Percentiles rank a stretch among this genome's conserved stretches.
Conservation (phyloP, 2,329 filamentous ascomycete genomes). For the Clonostachys rosea region DNA sequence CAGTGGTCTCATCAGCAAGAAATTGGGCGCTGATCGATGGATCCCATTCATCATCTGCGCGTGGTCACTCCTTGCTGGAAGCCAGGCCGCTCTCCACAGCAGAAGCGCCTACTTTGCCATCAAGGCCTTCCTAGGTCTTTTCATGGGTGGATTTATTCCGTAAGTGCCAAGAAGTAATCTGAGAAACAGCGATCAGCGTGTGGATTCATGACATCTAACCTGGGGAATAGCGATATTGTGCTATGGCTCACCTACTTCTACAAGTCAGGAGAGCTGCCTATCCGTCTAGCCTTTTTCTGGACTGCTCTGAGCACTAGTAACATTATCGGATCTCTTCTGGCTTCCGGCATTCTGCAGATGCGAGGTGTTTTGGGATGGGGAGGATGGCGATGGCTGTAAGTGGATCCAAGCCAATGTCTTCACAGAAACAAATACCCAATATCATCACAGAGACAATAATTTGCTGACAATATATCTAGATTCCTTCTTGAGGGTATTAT, state of each 20-base stretch:
- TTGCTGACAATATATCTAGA: neutral
- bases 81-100: conserved; percentile 28
- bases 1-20: conserved; percentile 44
- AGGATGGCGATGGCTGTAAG: conserved; percentile 30
- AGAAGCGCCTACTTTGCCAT: conserved; percentile 31
- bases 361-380: conserved; percentile 26
- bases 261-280: conserved; percentile 64
- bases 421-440: neutral
- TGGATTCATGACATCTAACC: neutral
- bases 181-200: neutral
- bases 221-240: conserved; percentile 35
- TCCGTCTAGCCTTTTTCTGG: conserved; percentile 67
- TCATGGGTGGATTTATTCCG: conserved; percentile 47
- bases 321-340: conserved; percentile 47
- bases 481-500: conserved; percentile 15
- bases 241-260: conserved; percentile 74
- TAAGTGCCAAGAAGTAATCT: conserved; percentile 13
- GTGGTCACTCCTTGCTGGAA: conserved; percentile 32
- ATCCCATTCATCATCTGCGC: conserved; percentile 33
- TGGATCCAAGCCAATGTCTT: neutral
- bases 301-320: conserved; percentile 54
- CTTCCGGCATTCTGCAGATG: conserved; percentile 27
- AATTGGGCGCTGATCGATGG: conserved; percentile 41
- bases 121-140: conserved; percentile 35
- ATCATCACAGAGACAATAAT: neutral